Evolutionary conservation across 345 rosid species (phyloP), one percentile per base, ranked within the genome.

Genomic region (Alliaria petiolata): DNA sequence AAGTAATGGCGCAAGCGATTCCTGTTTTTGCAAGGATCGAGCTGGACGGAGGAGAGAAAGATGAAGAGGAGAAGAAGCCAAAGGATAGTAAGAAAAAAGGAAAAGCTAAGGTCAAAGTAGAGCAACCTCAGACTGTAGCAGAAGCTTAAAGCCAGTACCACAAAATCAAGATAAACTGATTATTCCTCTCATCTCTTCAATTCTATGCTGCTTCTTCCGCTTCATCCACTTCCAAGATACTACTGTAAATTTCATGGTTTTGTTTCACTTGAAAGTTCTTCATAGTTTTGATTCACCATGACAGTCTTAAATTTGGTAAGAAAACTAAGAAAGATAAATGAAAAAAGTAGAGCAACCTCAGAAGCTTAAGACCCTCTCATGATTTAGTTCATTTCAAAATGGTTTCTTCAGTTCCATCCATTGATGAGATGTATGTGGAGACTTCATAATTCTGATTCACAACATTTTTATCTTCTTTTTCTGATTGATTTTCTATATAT

Each of bases 11-110:
- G 55, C 86, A 86, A 75, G 89, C 97, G 4, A 83, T 80, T 62
- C 97, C 98, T 1, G 83, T 93, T 28, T 93, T 89, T 70, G 91
- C 84, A 22, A 86, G 95, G 75, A 89, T 93, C 49, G 97, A 90
- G 76, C 79, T 88, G 53, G 87, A 86, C 65, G 76, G 38, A 56
- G 76, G 40, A 56, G 76, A 54, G 51, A 50, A 82, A 16, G 84
- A 75, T 57, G 52, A 49, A 9, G 85, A 80, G 65, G 79, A 60
- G 52, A 80, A 57, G 19, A 47, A 42, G 22, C 47, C 65, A 47
- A 71, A 76, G 63, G 69, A 22, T 15, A 40, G 62, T 22, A 79
- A 83, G 72, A 79, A 74, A 75, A 68, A 67, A 7, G 79, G 57
- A 25, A 86, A 82, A 71, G 83, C 72, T 26, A 80, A 82, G 66